Conservation (phyloP, 768 basidiomycete genomes). For the Leucocoprinus sp. region DNA sequence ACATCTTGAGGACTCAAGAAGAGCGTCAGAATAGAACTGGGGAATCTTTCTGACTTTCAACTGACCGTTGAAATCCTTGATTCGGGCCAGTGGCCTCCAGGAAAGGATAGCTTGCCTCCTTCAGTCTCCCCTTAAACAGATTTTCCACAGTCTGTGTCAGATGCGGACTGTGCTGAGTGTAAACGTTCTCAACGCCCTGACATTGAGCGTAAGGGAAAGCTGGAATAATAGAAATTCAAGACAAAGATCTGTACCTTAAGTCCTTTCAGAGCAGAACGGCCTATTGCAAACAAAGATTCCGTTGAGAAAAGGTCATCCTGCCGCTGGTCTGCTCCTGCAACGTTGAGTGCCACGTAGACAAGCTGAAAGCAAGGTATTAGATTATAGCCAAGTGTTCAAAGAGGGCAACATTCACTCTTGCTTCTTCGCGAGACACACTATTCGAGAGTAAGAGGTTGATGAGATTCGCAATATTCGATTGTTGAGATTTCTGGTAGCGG, state of each 20-base stretch:
- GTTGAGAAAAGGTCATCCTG: conserved; percentile 97
- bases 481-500: conserved; percentile 87
- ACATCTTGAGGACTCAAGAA: conserved; percentile 80
- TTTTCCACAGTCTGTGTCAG: conserved; percentile 88
- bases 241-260: conserved; percentile 55
- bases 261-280: conserved; percentile 90
- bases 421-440: conserved; percentile 71
- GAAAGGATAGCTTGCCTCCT: conserved; percentile 88
- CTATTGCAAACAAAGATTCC: conserved; percentile 89
- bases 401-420: conserved; percentile 36
- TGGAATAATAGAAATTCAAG: background rate
- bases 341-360: conserved; percentile 87
- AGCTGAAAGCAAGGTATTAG: conserved; percentile 41
- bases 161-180: conserved; percentile 94
- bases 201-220: background rate
- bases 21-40: background rate
- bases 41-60: background rate
- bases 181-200: conserved; percentile 97
- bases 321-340: conserved; percentile 91
- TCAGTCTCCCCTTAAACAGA: conserved; percentile 76
- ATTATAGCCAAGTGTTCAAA: background rate
- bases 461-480: conserved; percentile 71
- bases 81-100: conserved; percentile 58
- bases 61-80: conserved; percentile 63
- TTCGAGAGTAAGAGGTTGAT: conserved; percentile 70